Evolutionary conservation across 495 filamentous ascomycete genomes (phyloP), one percentile per base, ranked within the genome.

Genomic region (Neurospora pannonica): DNA sequence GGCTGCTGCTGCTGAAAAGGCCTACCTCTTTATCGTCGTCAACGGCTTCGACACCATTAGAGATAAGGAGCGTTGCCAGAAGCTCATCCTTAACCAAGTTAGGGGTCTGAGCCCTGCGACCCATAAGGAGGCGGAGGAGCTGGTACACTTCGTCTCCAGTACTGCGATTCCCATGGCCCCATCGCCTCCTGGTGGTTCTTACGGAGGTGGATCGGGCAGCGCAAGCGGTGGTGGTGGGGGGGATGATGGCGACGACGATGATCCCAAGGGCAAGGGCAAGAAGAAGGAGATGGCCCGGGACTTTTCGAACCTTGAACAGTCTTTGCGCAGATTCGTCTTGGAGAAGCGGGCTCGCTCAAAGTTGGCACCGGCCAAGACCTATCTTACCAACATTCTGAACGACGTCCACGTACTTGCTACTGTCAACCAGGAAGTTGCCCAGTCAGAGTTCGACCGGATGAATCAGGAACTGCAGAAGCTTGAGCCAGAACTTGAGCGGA

Each of bases 21-120:
- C 95, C 15, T 98, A 99, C 78, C 95, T 99, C 76, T 99, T 99
- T 85, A 96, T 99, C 84, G 96, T 98, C 10, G 96, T 98, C 70
- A 99, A 99, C 80, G 94, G 95, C 38, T 99, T 93, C 77, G 97
- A 99, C 82, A 92, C 92, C 75, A 98, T 99, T 77, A 87, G 90
- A 74, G 94, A 98, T 82, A 96, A 98, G 84, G 88, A 92, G 71
- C 80, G 87, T n/a, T 86, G 84, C 76, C 90, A 97, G 79, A 92
- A 94, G 77, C 90, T 95, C 90, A 96, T 99, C 40, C 83, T 98
- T 60, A 93, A 97, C 75, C 94, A 98, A 81, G 91, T 99, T 36
- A 86, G 86, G 54, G 88, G 89, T 37, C 86, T 98, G 60, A 98
- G 95, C 78, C 95, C 95, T 37, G 89, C 90, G 70, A 98, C 96